phyloP scores from a whole-genome alignment of 768 basidiomycete genomes.

The Daedalea quercina region DNA sequence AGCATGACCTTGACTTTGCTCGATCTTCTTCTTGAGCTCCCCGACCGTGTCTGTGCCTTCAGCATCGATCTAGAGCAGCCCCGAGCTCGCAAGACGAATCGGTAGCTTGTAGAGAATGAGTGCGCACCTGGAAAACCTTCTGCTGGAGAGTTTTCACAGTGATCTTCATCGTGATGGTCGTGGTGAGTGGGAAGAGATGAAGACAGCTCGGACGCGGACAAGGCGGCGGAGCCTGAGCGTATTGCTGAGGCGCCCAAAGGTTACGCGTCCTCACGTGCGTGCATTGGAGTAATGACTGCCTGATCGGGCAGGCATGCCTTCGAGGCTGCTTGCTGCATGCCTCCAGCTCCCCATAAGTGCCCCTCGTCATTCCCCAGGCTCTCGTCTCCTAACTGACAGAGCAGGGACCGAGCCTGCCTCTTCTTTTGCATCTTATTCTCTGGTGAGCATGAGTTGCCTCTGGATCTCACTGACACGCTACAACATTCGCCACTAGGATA shows the following conservation, averaged over 20 bases:
- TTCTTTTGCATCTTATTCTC: neutral
- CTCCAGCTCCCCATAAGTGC: neutral
- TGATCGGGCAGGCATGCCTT: neutral
- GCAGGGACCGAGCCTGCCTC: neutral
- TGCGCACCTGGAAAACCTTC: conserved; percentile 76
- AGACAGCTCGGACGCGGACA: neutral
- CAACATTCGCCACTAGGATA: neutral
- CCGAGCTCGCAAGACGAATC: neutral
- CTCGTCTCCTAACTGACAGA: neutral
- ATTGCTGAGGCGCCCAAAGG: neutral
- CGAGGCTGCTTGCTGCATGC: neutral
- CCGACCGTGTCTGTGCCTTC: conserved; percentile 71
- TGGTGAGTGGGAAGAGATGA: neutral
- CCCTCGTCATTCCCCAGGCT: neutral
- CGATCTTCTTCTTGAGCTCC: conserved; percentile 80
- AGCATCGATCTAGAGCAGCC: conserved; percentile 56
- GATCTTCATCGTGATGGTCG: conserved; percentile 65
- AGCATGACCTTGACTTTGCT: conserved; percentile 65
- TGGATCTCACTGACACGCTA: neutral
- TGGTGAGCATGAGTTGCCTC: neutral
- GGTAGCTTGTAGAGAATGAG: neutral
- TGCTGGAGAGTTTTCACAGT: conserved; percentile 94
- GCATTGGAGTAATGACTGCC: neutral
- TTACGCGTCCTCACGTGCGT: conserved; percentile 4
- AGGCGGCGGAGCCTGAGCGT: neutral